Evolutionary conservation across 495 filamentous ascomycete genomes (phyloP).

Genomic region (Penicillium parvum): DNA sequence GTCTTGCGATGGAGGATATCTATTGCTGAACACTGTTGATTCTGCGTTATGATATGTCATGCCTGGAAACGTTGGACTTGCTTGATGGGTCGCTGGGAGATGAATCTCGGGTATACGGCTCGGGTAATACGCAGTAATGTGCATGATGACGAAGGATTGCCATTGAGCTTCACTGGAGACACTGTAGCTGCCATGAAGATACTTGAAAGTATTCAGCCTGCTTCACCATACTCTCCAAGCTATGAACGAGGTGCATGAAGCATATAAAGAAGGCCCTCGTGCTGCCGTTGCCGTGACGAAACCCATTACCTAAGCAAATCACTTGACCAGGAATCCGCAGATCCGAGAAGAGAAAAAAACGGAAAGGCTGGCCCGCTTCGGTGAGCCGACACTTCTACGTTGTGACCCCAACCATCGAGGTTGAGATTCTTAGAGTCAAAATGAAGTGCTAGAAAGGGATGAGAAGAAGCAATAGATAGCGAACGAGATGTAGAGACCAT

Average conservation of each 20-base stretch:
- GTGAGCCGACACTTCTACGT: conserved; percentile 1
- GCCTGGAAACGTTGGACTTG: background rate
- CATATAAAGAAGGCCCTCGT: too few relatives aligned
- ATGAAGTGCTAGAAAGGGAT: background rate
- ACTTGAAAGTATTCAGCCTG: too few relatives aligned
- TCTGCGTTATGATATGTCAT: background rate
- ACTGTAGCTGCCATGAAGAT: too few relatives aligned
- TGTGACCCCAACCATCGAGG: background rate
- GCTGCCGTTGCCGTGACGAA: conserved; percentile 37
- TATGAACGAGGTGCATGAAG: too few relatives aligned
- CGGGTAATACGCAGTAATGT: too few relatives aligned
- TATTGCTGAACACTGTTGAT: background rate
- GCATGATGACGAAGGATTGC: too few relatives aligned
- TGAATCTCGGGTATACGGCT: background rate
- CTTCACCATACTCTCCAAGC: too few relatives aligned
- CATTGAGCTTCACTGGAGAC: too few relatives aligned
- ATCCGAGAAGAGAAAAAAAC: conserved; percentile 43
- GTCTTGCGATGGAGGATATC: too few relatives aligned
- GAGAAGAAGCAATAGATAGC: background rate
- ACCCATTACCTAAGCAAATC: conserved; percentile 33
- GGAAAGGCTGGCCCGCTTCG: conserved; percentile 33
- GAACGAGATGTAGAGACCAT: background rate
- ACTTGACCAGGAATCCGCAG: conserved; percentile 34
- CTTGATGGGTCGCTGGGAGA: background rate
- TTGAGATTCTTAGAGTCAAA: conserved; percentile 14